Evolutionary conservation across 148 eudicot genomes (phyloP), one percentile per base, ranked within the genome.

Genomic region (Pouteria glomerata): DNA sequence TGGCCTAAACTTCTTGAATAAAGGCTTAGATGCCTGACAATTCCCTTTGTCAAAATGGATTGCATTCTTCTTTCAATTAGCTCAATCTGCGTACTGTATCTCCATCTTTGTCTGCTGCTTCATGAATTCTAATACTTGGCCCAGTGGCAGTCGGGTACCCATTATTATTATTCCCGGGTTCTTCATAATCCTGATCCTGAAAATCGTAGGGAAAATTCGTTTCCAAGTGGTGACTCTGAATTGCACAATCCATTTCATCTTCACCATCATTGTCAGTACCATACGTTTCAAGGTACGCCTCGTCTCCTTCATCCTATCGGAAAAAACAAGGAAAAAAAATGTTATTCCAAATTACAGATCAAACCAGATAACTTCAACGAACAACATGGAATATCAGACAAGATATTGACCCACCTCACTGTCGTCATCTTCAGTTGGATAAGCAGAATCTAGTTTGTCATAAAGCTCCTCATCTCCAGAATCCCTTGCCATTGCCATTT

Each of bases 381-480:
- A 12, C 42, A 58, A 53, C 15, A 30, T 18, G 42, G 34, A 19
- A 62, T 31, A 33, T 13, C n/a, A 16, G 53, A 53, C 19, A 48
- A 14, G 64, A 74, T 62, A 63, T 61, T 52, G 50, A 92, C 98
- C n/a, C n/a, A n/a, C n/a, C 96, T 91, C 95, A 15, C 83, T 75
- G 57, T 91, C 92, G 71, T 90, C 98, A 57, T 94, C 96, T 71
- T 94, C 98, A 6, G 91, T 61, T 30, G 83, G 73, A 84, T 94
- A 94, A 75, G 88, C 80, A 27, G 91, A 85, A 37, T 94, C 97
- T 64, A 94, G 73, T 52, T 75, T 84, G 51, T 84, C 82, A 66
- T 87, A 88, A 52, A 88, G 86, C 75, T 86, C 85, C 35, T 73
- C 73, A 72, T 84, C 89, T 34, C 88, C 87, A 35, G 72, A 77